Percentiles rank a stretch among this genome's conserved stretches.
phyloP scores from a whole-genome alignment of 352 stramenopile genomes.

The Plasmopara halstedii region DNA sequence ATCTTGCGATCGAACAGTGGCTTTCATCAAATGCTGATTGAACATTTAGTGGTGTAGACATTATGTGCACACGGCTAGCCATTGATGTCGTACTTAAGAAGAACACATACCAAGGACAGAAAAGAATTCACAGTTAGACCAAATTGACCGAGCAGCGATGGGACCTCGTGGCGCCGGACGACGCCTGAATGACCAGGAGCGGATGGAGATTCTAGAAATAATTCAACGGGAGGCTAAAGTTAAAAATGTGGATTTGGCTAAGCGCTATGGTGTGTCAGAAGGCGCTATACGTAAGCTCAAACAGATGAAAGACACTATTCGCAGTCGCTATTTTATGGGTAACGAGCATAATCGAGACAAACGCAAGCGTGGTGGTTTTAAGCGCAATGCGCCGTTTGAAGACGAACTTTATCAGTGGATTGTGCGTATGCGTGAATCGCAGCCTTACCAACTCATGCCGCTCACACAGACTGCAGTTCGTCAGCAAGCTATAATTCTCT shows the following conservation, averaged over 20 bases:
- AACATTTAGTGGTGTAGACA: conserved; percentile 1
- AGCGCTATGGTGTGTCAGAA: conserved; percentile 80
- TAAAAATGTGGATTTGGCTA: conserved; percentile 81
- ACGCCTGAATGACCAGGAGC: conserved; percentile 83
- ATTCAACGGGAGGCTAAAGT: conserved; percentile 73
- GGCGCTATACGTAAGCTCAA: conserved; percentile 85
- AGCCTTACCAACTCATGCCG: conserved; percentile 76
- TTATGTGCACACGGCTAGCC: conserved; percentile 4
- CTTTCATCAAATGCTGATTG: conserved; percentile 1
- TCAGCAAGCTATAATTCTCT: conserved; percentile 74
- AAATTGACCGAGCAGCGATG: conserved; percentile 24
- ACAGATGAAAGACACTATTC: conserved; percentile 81
- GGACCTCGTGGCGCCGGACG: conserved; percentile 64
- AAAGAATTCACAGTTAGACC: no score
- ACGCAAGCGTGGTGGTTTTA: conserved; percentile 78
- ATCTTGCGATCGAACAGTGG: no score
- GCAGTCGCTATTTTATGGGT: conserved; percentile 73
- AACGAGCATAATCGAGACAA: conserved; percentile 84
- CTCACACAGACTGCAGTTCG: conserved; percentile 79
- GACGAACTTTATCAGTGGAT: conserved; percentile 85
- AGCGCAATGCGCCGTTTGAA: conserved; percentile 78
- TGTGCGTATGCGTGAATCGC: conserved; percentile 68
- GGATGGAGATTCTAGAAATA: conserved; percentile 86
- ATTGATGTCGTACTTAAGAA: conserved; percentile 33
- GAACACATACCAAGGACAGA: conserved; percentile 3